Conservation (phyloP, 352 stramenopile genomes). For the Peronospora belbahrii region DNA sequence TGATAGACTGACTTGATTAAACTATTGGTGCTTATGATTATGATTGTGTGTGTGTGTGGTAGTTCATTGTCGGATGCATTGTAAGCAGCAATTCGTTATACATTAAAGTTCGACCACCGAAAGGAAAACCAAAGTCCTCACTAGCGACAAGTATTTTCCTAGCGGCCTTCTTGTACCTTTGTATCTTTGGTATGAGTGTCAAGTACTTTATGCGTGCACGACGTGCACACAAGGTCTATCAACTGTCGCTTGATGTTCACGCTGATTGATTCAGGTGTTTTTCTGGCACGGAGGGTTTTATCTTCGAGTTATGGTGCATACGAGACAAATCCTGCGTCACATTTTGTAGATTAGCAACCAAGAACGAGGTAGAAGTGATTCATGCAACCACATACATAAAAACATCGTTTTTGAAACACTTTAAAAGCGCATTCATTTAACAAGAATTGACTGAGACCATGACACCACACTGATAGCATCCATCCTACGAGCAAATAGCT, state of each 20-base stretch:
- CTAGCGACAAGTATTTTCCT: conserved; percentile 84
- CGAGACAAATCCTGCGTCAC: conserved; percentile 7
- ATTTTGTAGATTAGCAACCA: conserved; percentile 49
- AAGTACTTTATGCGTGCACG: conserved; percentile 79
- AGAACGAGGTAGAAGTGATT: conserved; percentile 18
- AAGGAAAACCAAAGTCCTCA: conserved; percentile 79
- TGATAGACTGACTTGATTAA: too few relatives aligned
- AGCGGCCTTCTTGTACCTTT: conserved; percentile 77
- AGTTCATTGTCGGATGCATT: conserved; percentile 81
- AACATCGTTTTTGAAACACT: too few relatives aligned
- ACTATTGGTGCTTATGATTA: not conserved
- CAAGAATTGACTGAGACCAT: too few relatives aligned
- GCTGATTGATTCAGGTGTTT: conserved; percentile 57
- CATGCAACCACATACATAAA: too few relatives aligned
- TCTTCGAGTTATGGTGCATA: conserved; percentile 14
- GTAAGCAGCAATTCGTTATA: conserved; percentile 84
- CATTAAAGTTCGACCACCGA: conserved; percentile 70
- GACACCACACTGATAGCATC: too few relatives aligned
- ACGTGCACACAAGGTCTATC: conserved; percentile 81
- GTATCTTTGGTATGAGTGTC: conserved; percentile 77
- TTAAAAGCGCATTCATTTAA: too few relatives aligned
- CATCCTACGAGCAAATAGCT: not conserved
- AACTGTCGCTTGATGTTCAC: conserved; percentile 82
- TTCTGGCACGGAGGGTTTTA: conserved; percentile 2
- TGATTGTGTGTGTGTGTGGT: conserved; percentile 1